These are phyloP conservation scores for Keithomyces neogunnii DNA, from an alignment of 2,329 filamentous ascomycete genomes.

Conservation along the genomic window DNA sequence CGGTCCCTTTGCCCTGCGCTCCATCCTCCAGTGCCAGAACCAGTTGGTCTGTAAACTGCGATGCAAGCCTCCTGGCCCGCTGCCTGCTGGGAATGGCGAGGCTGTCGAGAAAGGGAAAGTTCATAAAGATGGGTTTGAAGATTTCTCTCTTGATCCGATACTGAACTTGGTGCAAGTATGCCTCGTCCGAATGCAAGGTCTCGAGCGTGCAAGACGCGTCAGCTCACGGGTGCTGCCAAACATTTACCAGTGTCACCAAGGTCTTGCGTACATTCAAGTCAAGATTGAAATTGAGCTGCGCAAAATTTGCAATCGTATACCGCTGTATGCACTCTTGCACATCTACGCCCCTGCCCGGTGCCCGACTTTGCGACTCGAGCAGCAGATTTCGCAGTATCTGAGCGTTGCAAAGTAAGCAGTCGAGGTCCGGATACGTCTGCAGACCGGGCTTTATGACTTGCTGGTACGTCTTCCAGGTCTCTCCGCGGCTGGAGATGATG, in stretches of 20 bases:
- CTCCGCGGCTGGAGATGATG: constrained; percentile 28
- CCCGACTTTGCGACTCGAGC: constrained; percentile 17
- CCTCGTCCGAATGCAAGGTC: constrained; percentile 14
- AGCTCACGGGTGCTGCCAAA: not conserved
- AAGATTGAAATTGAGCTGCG: constrained; percentile 18
- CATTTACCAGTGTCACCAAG: too few species aligned
- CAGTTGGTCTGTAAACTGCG: constrained; percentile 17
- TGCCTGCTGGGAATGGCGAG: constrained; percentile 17
- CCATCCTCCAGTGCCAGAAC: constrained; percentile 5
- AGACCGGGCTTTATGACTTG: constrained; percentile 27
- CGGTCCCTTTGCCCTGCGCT: constrained; percentile 6
- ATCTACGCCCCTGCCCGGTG: constrained; percentile 12
- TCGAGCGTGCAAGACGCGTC: constrained; percentile 3
- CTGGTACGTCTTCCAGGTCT: constrained; percentile 25
- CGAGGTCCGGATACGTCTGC: constrained; percentile 17
- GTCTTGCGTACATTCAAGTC: constrained; percentile 9
- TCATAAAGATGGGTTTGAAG: constrained; percentile 25
- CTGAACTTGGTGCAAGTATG: constrained; percentile 16
- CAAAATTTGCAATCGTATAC: constrained; percentile 27
- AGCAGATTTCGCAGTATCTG: constrained; percentile 18
- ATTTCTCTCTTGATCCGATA: constrained; percentile 21
- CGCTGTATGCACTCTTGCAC: constrained; percentile 25
- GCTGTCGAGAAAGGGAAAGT: constrained; percentile 23
- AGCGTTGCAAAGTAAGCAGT: constrained; percentile 16
- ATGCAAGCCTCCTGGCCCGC: constrained; percentile 16